Evolutionary conservation across 164 flowering plant species (phyloP).

Genomic region (Pachysandra terminalis): DNA sequence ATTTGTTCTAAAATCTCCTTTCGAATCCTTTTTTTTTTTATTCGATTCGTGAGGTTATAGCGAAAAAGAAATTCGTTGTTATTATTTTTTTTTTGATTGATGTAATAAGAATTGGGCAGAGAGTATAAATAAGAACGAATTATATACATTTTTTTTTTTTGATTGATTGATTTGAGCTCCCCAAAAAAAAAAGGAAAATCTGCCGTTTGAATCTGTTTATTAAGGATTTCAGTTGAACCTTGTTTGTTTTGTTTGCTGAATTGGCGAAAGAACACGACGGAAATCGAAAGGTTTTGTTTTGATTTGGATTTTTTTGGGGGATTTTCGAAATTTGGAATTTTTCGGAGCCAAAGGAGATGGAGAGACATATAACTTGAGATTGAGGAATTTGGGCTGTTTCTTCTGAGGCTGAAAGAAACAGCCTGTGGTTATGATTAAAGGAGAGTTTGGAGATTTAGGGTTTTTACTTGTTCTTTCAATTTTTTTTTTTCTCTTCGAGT

Average conservation of each 20-base stretch:
- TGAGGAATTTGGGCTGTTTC: conserved; percentile 21
- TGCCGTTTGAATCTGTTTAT: not conserved
- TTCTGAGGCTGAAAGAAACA: conserved; percentile 20
- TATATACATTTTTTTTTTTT: too few species aligned
- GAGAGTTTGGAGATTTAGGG: not conserved
- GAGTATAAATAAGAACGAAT: too few species aligned
- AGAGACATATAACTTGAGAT: conserved; percentile 12
- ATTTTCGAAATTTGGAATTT: not conserved
- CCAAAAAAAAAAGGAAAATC: not conserved
- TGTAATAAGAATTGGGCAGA: too few species aligned
- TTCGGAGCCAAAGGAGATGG: conserved; percentile 7
- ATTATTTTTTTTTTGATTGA: not conserved
- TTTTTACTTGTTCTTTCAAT: not conserved
- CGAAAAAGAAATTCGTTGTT: not conserved
- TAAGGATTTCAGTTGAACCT: not conserved
- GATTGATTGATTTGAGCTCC: too few species aligned
- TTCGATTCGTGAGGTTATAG: not conserved
- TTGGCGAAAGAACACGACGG: not conserved
- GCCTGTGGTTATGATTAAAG: conserved; percentile 18
- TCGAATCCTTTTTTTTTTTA: not conserved
- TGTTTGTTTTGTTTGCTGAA: conserved; percentile 4
- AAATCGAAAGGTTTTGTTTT: conserved; percentile 5
- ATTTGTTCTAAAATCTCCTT: not conserved
- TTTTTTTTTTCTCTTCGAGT: not conserved
- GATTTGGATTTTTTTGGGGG: not conserved